These are phyloP conservation scores for Rhodotorula mucilaginosa DNA, from an alignment of 1,284 basidiomycete genomes.

Conservation along the genomic window DNA sequence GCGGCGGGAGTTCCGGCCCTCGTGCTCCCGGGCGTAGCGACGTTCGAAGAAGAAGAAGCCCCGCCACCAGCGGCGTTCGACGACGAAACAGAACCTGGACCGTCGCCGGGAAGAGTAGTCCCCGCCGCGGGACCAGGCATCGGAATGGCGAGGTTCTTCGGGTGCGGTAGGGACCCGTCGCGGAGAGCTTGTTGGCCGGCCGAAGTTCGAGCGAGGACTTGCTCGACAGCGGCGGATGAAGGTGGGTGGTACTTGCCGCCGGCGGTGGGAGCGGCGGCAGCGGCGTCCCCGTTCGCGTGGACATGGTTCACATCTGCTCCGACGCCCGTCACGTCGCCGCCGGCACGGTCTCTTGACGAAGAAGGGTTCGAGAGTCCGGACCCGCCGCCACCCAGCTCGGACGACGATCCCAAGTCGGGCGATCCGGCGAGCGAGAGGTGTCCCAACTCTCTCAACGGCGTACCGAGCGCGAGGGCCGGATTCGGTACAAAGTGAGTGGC, in stretches of 20 bases:
- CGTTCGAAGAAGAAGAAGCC: neutral
- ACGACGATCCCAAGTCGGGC: neutral
- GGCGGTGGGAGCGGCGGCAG: neutral
- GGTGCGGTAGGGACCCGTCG: slow-evolving; percentile 10
- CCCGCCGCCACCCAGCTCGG: slow-evolving; percentile 1
- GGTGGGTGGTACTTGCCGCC: neutral
- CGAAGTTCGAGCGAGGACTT: slow-evolving; percentile 19
- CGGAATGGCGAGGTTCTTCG: slow-evolving; percentile 6
- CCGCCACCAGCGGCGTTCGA: too few species aligned
- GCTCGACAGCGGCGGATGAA: neutral
- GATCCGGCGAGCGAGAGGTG: slow-evolving; percentile 19
- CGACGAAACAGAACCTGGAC: too few species aligned
- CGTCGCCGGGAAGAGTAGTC: neutral
- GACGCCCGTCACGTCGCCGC: slow-evolving; percentile 1
- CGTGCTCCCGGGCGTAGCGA: slow-evolving; percentile 26
- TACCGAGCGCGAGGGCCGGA: slow-evolving; percentile 15
- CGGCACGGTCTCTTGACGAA: neutral
- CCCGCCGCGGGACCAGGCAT: neutral
- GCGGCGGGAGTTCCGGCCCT: slow-evolving; percentile 14
- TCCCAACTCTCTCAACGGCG: slow-evolving; percentile 11
- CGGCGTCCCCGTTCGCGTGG: neutral
- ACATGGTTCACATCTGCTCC: slow-evolving; percentile 13
- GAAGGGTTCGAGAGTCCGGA: slow-evolving; percentile 5
- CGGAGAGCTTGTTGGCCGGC: slow-evolving; percentile 21
- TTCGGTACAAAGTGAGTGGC: neutral